Evolutionary conservation across 2,329 filamentous ascomycete genomes (phyloP), one percentile per base, ranked within the genome.

Genomic region (Colletotrichum sublineola): DNA sequence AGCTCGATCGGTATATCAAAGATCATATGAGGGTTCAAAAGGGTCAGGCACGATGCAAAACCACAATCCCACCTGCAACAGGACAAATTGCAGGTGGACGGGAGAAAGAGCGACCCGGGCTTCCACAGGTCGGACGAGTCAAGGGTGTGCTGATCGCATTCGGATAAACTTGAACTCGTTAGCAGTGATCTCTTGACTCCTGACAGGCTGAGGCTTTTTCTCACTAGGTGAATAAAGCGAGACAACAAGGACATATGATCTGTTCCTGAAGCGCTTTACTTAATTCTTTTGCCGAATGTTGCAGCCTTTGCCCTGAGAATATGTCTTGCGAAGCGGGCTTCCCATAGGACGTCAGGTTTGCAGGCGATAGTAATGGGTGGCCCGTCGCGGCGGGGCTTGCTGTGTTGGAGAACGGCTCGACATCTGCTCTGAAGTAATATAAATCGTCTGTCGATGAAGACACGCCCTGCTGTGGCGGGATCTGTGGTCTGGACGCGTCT

Each of bases 221-320:
- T 67, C 2, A 67, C 57, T 38, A 55, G 5, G 46, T 56, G 11
- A 55, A 67, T 20, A 38, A 4, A 29, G n/a, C n/a, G n/a, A n/a
- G n/a, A 20, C 36, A 40, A 36, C n/a, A 67, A 36, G 24, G 9
- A 67, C n/a, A n/a, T n/a, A n/a, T n/a, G n/a, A n/a, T 67, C 57
- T 62, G 15, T 52, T 67, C 12, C 48, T 62, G 20, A 14, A 67
- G 65, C 29, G 65, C 57, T 15, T 62, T 55, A 67, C 48, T 67
- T 9, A 7, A 61, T 2, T 20, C 62, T 33, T 62, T n/a, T 15
- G 2, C 6, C 14, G 29, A 33, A 0, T 29, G 36, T 40, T 67
- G 24, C 44, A n/a, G 36, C n/a, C 20, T 62, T 33, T 55, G 5
- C 8, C 55, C 38, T 3, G 5, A 55, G 57, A 61, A 33, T 5